These are phyloP conservation scores for Auricularia heimuer DNA, from an alignment of 768 basidiomycete species.

Conservation along the genomic window DNA sequence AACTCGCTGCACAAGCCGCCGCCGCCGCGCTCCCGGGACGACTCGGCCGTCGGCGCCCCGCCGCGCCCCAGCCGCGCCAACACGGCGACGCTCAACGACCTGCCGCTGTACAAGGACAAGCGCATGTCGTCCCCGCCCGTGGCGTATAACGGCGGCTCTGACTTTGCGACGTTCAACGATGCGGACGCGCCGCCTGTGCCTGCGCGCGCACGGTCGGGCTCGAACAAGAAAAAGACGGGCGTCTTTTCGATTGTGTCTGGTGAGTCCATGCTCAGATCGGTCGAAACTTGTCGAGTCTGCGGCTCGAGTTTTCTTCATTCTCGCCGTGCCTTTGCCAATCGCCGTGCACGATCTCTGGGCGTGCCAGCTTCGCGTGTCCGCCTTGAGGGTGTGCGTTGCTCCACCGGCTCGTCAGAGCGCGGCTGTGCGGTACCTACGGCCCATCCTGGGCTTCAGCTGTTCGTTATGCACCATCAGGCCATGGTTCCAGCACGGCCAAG, in stretches of 20 bases:
- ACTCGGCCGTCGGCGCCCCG: conserved; percentile 36
- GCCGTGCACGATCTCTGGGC: no score
- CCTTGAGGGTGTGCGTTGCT: no score
- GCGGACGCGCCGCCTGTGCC: background rate
- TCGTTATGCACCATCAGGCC: no score
- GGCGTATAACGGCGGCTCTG: background rate
- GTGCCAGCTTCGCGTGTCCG: no score
- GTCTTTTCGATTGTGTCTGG: background rate
- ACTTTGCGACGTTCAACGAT: background rate
- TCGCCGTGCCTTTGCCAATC: no score
- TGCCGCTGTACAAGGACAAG: conserved; percentile 18
- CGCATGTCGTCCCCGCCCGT: background rate
- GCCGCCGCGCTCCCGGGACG: conserved; percentile 11
- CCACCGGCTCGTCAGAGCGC: no score
- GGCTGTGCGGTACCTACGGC: no score
- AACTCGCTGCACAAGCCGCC: conserved; percentile 56
- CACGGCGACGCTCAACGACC: conserved; percentile 69
- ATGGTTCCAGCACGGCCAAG: no score
- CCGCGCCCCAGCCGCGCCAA: conserved; percentile 73
- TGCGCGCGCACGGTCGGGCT: background rate
- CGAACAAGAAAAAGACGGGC: conserved; percentile 2
- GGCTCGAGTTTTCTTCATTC: no score
- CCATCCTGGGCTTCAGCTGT: no score
- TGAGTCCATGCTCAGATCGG: conserved; percentile 18
- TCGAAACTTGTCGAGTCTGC: no score